Evolutionary conservation across 139 green algal genomes (phyloP), one percentile per base, ranked within the genome.

Genomic region (Pseudopediastrum boryanum): DNA sequence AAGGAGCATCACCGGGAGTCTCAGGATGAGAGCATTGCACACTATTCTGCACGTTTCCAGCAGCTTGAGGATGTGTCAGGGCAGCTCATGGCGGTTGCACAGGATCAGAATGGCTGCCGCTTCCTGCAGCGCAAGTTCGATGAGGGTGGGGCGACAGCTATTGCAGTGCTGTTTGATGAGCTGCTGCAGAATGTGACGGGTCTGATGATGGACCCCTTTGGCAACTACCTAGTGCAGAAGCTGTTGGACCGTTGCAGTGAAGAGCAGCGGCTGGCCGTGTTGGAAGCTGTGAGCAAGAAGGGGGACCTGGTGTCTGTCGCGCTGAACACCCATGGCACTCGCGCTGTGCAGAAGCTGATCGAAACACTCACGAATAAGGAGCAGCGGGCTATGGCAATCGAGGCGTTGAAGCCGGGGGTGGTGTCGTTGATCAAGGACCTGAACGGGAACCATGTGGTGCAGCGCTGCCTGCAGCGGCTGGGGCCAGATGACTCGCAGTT

Each of bases 171-270:
- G 62, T 92, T 97, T 8, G 66, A 82, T 7, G 90, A 94, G 86
- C 71, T 92, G 58, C 76, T 91, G 46, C 79, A 86, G 46, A 87
- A 96, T 74, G 89, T 96, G 9, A 90, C 95, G 33, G 90, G 96
- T 66, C 90, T 99, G 21, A 99, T 99, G 96, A 90, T 92, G 73
- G 96, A 99, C 81, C 94, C 96, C n/a, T 99, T 99, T 70, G 96
- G 96, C 75, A 99, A 99, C 84, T 99, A 99, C 87, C 91, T 99
- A 43, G 93, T 98, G 50, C 96, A 99, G 87, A 99, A 99, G 90
- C 87, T 99, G 79, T 86, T 99, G 43, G 96, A 99, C 79, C 77
- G 94, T 9, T 98, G 95, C 88, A 93, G 78, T 19, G 92, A 98
- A 81, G 89, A 95, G 74, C 96, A 99, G 88, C 91, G 95, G 27